Evolutionary conservation across 306 rosid genomes (phyloP).

Genomic region (Ormosia emarginata): DNA sequence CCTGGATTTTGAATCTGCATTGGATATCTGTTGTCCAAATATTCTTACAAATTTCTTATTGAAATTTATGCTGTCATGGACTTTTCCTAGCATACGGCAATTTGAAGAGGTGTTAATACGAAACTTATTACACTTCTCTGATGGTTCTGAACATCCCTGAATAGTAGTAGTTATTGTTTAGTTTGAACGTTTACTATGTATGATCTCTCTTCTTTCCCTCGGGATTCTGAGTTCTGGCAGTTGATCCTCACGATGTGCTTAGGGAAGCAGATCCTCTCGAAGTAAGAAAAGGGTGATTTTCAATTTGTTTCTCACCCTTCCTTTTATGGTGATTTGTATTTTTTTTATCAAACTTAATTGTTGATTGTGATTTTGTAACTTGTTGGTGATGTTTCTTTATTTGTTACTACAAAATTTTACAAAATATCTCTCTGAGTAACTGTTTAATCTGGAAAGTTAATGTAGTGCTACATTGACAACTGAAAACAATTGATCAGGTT

Average conservation of each 20-base stretch:
- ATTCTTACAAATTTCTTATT: too few species aligned
- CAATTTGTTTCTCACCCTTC: conserved; percentile 1
- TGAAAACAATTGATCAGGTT: conserved; percentile 10
- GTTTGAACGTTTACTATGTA: conserved; percentile 34
- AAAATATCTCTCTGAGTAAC: neutral
- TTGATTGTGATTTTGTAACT: neutral
- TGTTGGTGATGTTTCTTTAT: conserved; percentile 6
- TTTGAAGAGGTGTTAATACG: too few species aligned
- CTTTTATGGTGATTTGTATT: neutral
- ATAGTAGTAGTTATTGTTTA: neutral
- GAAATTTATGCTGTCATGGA: neutral
- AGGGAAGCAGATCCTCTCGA: conserved; percentile 52
- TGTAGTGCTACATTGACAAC: conserved; percentile 5
- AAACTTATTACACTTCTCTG: neutral
- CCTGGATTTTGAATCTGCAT: too few species aligned
- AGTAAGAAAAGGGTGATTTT: conserved; percentile 34
- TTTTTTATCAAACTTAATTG: neutral
- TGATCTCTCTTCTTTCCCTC: conserved; percentile 54
- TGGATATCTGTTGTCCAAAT: too few species aligned
- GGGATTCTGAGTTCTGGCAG: conserved; percentile 78
- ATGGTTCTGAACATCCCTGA: neutral
- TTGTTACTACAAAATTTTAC: neutral
- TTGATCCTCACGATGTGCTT: conserved; percentile 39
- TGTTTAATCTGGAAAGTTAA: neutral
- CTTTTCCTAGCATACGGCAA: neutral